A percentile compares a stretch with the other conserved stretches of the same genome.
Evolutionary conservation across 2,329 filamentous ascomycete genomes (phyloP).

Genomic region (Aureobasidium sp.): DNA sequence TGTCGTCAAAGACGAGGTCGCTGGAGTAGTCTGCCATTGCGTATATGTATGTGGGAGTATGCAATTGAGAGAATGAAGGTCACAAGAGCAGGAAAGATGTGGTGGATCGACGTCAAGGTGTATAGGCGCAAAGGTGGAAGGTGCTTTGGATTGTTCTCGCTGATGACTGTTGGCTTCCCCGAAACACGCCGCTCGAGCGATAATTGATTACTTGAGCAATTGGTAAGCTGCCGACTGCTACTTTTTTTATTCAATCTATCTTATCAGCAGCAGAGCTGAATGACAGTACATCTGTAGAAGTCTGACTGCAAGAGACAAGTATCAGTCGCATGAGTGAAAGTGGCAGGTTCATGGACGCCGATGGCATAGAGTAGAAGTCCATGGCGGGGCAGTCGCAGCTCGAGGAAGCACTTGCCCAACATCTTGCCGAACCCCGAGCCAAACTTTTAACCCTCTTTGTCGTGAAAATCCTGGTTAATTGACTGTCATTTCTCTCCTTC

Average conservation of each 20-base stretch:
- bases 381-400: not conserved
- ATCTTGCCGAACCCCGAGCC: not conserved
- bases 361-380: not conserved
- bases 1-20: slow-evolving; percentile 30
- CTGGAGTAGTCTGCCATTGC: slow-evolving; percentile 8
- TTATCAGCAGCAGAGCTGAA: not conserved
- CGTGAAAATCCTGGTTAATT: not conserved
- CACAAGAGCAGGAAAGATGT: not conserved
- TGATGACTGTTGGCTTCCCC: slow-evolving; percentile 1
- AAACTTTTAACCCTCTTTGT: not conserved
- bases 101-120: not conserved
- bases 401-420: not conserved
- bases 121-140: not conserved
- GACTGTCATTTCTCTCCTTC: not conserved
- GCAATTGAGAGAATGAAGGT: not conserved
- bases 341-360: not conserved
- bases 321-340: not conserved
- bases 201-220: slow-evolving; percentile 7
- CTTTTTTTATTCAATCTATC: not conserved
- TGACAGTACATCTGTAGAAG: not conserved
- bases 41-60: not conserved
- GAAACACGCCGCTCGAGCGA: not conserved
- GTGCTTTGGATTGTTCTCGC: not conserved
- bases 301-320: not conserved
- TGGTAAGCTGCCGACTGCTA: not conserved